Evolutionary conservation across 352 stramenopile genomes (phyloP).

Genomic region (Phytophthora tubulina): DNA sequence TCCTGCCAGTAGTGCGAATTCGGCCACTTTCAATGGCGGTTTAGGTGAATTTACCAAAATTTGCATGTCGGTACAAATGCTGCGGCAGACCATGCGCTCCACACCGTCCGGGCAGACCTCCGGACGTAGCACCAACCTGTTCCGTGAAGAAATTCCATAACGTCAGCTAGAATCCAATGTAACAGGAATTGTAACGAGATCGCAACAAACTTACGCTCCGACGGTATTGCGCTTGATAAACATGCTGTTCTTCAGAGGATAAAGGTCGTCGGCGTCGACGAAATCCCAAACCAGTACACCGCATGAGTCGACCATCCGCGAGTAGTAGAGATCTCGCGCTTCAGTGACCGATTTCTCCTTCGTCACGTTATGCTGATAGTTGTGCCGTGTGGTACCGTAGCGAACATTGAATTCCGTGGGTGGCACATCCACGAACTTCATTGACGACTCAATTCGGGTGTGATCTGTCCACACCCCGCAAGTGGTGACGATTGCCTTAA

Average conservation of each 20-base stretch:
- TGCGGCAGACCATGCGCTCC: conserved; percentile 41
- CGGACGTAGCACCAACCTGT: conserved; percentile 34
- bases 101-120: conserved; percentile 38
- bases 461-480: conserved; percentile 43
- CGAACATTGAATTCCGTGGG: conserved; percentile 31
- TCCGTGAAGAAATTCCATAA: not conserved
- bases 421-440: conserved; percentile 34
- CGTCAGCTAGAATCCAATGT: not conserved
- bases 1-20: conserved; percentile 39
- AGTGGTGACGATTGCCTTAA: conserved; percentile 36
- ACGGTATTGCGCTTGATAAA: conserved; percentile 45
- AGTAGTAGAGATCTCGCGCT: conserved; percentile 40
- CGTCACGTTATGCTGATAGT: conserved; percentile 27
- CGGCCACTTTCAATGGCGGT: conserved; percentile 23
- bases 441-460: conserved; percentile 28
- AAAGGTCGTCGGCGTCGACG: conserved; percentile 52
- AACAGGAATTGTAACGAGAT: not conserved
- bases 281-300: conserved; percentile 56
- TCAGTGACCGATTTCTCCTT: conserved; percentile 37
- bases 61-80: conserved; percentile 43
- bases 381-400: conserved; percentile 40
- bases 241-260: conserved; percentile 34
- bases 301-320: conserved; percentile 36
- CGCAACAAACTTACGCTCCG: conserved; percentile 45
- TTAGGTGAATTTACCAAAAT: conserved; percentile 16